Base-by-base conservation (phyloP, 352 stramenopile genomes). In the Globisporangium okanoganense region DNA sequence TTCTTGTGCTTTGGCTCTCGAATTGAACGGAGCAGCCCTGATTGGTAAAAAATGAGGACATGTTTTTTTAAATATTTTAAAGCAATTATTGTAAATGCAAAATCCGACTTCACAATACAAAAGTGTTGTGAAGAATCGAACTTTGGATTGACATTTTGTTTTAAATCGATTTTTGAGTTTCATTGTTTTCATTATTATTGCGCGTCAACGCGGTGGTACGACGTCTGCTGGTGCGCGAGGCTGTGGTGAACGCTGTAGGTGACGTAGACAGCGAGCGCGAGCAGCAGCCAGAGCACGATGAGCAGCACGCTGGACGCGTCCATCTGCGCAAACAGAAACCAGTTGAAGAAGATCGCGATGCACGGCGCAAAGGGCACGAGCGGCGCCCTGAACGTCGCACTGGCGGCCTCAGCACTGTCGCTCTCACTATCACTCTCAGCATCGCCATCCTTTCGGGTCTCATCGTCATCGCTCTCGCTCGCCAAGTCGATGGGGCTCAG, bases 341-440 rank as follows among this genome's bases (percentile, higher is more conserved):
- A 95, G 71, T 95, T 95, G 71, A 95, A 90, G 56, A 91, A 92
- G 61, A 95, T 92, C 5, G 85, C 83, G 1, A 95, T 36, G 38
- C 80, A 91, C n/a, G 83, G 85, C 20, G 82, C 58, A 43, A 90
- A 93, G 29, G 85, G 85, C 38, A 93, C 85, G 36, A 88, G 62
- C 36, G 85, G 85, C 35, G 85, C 81, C 54, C 76, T 74, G 49
- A 92, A 94, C 43, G 65, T 78, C 27, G 58, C 35, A 2, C 16
- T 56, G 22, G n/a, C 25, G 24, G 48, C 29, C 29, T 58, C 24
- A 13, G 44, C 59, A 9, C n/a, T n/a, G n/a, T 53, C 20, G 7
- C 56, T 56, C 16, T 50, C 47, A 12, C 20, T 20, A 18, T 40
- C 44, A 7, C 10, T 49, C 4, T 3, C 41, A 3, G 40, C 40